These are phyloP conservation scores for Themeda triandra DNA, from an alignment of 176 grass and related monocot genomes.

Conservation along the genomic window DNA sequence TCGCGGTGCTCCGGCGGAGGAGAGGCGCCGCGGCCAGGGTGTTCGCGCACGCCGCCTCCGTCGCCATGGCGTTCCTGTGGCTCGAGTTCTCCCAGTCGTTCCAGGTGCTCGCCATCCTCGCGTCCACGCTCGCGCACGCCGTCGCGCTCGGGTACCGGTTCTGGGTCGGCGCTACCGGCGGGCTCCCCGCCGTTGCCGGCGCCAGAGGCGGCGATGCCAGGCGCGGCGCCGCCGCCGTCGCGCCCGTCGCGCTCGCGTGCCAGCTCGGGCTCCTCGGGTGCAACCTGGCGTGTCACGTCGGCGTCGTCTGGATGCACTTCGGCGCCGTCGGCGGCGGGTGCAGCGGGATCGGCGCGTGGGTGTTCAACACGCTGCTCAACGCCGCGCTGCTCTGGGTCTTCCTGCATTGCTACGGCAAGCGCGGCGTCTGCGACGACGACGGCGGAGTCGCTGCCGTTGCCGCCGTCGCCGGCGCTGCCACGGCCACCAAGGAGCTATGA, in stretches of 20 bases:
- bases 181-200: constrained; percentile 43
- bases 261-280: constrained; percentile 58
- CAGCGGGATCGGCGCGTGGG: constrained; percentile 80
- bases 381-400: constrained; percentile 66
- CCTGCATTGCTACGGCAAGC: constrained; percentile 67
- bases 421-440: constrained; percentile 40
- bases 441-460: background rate
- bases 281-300: constrained; percentile 81
- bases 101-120: constrained; percentile 91
- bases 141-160: constrained; percentile 68
- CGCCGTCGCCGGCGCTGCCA: background rate
- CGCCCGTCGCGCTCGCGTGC: constrained; percentile 43
- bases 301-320: constrained; percentile 79
- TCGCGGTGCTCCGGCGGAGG: constrained; percentile 45
- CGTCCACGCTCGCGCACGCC: constrained; percentile 63
- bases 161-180: constrained; percentile 69
- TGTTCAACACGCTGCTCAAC: constrained; percentile 84
- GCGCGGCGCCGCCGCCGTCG: no score
- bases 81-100: constrained; percentile 99
- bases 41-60: constrained; percentile 61
- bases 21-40: constrained; percentile 24
- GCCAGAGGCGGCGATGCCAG: background rate
- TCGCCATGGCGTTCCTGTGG: constrained; percentile 97
- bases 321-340: constrained; percentile 65
- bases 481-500: background rate